Evolutionary conservation across 805 yeast species (phyloP), one percentile per base, ranked within the genome.

Genomic region (Candida namnaoensis): DNA sequence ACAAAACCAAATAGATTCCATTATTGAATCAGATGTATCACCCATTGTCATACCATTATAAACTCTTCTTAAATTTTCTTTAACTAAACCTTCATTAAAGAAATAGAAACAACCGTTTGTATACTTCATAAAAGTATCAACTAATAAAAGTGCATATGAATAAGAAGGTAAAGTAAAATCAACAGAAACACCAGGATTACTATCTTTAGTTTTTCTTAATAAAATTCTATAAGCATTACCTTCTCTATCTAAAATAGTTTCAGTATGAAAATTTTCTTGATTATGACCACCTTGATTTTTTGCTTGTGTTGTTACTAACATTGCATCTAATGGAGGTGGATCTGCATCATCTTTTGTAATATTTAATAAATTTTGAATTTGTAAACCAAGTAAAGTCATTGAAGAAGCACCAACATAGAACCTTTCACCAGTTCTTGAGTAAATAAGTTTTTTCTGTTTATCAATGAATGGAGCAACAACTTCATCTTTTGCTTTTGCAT

Each of bases 31-130:
- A 5, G 60, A 57, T 30, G 65, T 60, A 37, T 57, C 58, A 3
- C 61, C 19, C 19, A 19, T 52, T 9, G 58, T 60, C 36, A 49
- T 35, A 4, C 64, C 64, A 26, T 80, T 74, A 56, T 82, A 84
- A 23, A 82, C 68, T 46, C 80, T 69, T 62, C 77, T 72, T 41
- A 84, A 57, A 46, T 77, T 80, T 48, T 76, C 75, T 53, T 82
- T 83, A 24, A 82, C 86, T 23, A 82, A 54, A 1, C 95, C 95
- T 57, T 84, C 95, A 54, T 84, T 84, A 64, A 84, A 84, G 53
- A 84, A 84, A 61, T 84, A 84, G 57, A 83, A 84, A 51, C 95
- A 84, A 1, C 90, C 93, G 58, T 83, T 91, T 51, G 84, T 84
- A 58, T 82, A 84, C 40, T 82, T 80, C 41, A 84, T 73, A 49